These are phyloP conservation scores for Candida sanyaensis DNA, from an alignment of 1,139 yeast genomes.

Conservation along the genomic window DNA sequence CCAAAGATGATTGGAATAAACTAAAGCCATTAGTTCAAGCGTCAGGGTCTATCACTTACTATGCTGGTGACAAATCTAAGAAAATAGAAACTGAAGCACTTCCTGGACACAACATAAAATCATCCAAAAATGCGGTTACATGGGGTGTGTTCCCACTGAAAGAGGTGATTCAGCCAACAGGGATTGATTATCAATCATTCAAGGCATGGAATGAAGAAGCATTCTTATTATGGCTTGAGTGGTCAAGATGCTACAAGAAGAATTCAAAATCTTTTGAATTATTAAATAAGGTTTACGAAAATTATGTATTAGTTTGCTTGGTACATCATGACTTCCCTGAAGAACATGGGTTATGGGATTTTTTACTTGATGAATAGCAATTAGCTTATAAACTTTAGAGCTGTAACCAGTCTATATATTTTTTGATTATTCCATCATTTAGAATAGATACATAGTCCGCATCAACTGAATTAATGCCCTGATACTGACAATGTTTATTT, in stretches of 20 bases:
- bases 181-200: constrained; percentile 84
- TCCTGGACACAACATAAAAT: constrained; percentile 23
- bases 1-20: constrained; percentile 80
- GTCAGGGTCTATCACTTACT: constrained; percentile 59
- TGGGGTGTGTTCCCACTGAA: constrained; percentile 95
- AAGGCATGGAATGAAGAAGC: constrained; percentile 95
- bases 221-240: constrained; percentile 84
- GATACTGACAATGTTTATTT: constrained; percentile 32
- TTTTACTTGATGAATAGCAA: constrained; percentile 40
- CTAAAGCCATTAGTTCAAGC: constrained; percentile 43
- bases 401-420: constrained; percentile 29
- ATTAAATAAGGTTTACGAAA: constrained; percentile 58
- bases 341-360: constrained; percentile 77
- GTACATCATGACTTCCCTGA: constrained; percentile 83
- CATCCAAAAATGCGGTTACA: constrained; percentile 72
- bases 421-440: constrained; percentile 34
- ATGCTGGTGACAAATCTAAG: constrained; percentile 64
- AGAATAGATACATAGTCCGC: constrained; percentile 26
- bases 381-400: constrained; percentile 15
- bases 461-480: constrained; percentile 30
- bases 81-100: constrained; percentile 63
- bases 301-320: constrained; percentile 76
- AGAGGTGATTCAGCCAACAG: constrained; percentile 85
- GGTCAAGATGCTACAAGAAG: constrained; percentile 80
- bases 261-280: constrained; percentile 57